Base-by-base conservation (phyloP, 306 rosid species). In the Sindora glabra region DNA sequence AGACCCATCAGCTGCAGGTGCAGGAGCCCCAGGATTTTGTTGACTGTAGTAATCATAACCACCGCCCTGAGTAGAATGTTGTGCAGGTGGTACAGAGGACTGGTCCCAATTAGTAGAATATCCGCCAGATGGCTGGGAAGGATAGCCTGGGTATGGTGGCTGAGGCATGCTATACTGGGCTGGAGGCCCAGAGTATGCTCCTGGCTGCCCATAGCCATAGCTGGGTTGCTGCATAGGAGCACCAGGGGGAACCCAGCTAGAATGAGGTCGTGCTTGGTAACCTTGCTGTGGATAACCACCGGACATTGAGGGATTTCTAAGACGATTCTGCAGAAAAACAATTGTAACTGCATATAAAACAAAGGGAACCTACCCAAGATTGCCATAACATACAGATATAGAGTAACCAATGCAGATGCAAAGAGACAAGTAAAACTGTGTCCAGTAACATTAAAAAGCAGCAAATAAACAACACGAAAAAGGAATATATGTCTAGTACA, bases 231-330 rank as follows among this genome's bases (percentile, higher is more conserved):
- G 98, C 80, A 74, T 49, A 48, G 85, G 83, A 66, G 85, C 86
- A 45, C 81, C 82, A 60, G 94, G 86, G 25, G 90, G 85, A 25
- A 66, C 90, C 97, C 94, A 94, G 77, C 77, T 83, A 32, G 96
- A 41, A 19, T 86, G 94, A 19, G 95, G 95, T 7, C 95, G 86
- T 49, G 97, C 74, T 79, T 94, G 99, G 62, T 85, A 94, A 52
- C 98, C 95, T 86, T 88, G 98, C 75, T 92, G 98, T 47, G 79
- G 38, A 75, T 92, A 92, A 23, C 94, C 90, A 70, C 97, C 94
- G 64, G 90, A 72, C 87, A 81, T 79, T 48, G 78, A 34, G 59
- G 83, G 77, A 81, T 89, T 89, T 79, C 94, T 86, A 26, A 25
- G 74, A 56, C 97, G 97, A 46, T 92, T 88, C 97, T 94, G 95